Conservation (phyloP, 1,284 basidiomycete species). For the Coniferiporia weirii region DNA sequence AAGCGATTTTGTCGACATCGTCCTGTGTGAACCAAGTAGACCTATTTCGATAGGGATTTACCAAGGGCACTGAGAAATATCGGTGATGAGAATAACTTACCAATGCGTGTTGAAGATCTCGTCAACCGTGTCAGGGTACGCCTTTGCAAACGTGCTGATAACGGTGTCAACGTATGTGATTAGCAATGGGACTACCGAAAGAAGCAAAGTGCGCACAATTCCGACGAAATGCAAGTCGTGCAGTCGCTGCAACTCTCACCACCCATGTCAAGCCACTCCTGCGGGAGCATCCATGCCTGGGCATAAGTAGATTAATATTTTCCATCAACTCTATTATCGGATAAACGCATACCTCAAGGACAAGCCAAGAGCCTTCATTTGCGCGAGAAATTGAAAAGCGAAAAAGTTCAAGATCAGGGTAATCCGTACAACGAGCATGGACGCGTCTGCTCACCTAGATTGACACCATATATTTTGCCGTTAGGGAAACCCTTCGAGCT, state of each 20-base stretch:
- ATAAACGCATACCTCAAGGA: constrained; percentile 36
- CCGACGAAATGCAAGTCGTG: constrained; percentile 49
- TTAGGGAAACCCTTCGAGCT: background rate
- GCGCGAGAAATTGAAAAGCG: no score
- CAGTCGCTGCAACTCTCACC: constrained; percentile 51
- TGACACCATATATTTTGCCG: constrained; percentile 59
- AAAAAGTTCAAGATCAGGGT: background rate
- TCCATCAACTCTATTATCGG: background rate
- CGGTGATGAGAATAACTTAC: constrained; percentile 29
- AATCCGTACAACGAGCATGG: background rate
- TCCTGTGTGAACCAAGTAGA: constrained; percentile 64
- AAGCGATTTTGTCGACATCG: constrained; percentile 50
- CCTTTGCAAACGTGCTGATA: constrained; percentile 50
- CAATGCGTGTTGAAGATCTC: constrained; percentile 58
- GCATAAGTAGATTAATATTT: background rate
- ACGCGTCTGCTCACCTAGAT: constrained; percentile 45
- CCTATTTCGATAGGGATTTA: constrained; percentile 31
- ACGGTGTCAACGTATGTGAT: constrained; percentile 6
- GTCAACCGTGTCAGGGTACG: constrained; percentile 56
- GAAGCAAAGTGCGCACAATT: constrained; percentile 53
- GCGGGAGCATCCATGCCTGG: constrained; percentile 61
- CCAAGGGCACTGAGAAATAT: background rate
- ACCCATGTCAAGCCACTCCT: constrained; percentile 65
- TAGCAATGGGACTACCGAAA: background rate
- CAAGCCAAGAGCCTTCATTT: constrained; percentile 36